Percentiles rank a stretch among this genome's conserved stretches.
Conservation (phyloP, 495 filamentous ascomycete genomes). For the Tuber aestivum region DNA sequence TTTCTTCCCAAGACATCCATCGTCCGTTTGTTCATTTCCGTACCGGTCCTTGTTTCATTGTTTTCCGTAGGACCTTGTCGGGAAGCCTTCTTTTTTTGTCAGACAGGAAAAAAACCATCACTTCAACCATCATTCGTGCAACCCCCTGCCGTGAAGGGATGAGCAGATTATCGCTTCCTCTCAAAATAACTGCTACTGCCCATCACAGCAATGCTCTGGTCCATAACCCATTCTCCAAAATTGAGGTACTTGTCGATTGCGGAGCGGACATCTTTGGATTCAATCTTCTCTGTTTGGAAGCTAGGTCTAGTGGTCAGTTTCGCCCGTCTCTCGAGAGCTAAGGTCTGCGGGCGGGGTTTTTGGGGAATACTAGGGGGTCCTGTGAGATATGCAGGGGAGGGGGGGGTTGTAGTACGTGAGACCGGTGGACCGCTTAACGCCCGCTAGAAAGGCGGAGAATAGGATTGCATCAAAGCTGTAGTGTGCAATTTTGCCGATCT, state of each 20-base stretch:
- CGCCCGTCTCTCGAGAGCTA: slow-evolving; percentile 16
- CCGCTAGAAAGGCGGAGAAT: slow-evolving; percentile 88
- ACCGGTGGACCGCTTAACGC: slow-evolving; percentile 91
- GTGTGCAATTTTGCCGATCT: slow-evolving; percentile 89
- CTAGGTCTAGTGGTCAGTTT: slow-evolving; percentile 50
- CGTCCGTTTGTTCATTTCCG: slow-evolving; percentile 8
- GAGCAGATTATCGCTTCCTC: slow-evolving; percentile 61
- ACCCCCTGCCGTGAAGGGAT: not conserved
- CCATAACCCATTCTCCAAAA: slow-evolving; percentile 96
- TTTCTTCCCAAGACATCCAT: slow-evolving; percentile 15
- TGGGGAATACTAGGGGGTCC: slow-evolving; percentile 13
- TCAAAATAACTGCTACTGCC: slow-evolving; percentile 85
- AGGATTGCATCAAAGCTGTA: slow-evolving; percentile 96
- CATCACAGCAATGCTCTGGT: slow-evolving; percentile 86
- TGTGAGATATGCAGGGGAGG: slow-evolving; percentile 12
- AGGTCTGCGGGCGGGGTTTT: not conserved
- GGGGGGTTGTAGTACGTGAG: slow-evolving; percentile 71
- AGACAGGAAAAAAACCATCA: not conserved
- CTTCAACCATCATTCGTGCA: not conserved
- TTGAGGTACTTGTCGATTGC: slow-evolving; percentile 95
- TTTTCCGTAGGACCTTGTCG: not conserved
- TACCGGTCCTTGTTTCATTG: slow-evolving; percentile 10
- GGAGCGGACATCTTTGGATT: slow-evolving; percentile 76
- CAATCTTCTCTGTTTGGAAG: slow-evolving; percentile 78
- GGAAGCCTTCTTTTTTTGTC: not conserved